Conservation (phyloP, 139 green algal genomes). For the Tetradesmus obliquus region DNA sequence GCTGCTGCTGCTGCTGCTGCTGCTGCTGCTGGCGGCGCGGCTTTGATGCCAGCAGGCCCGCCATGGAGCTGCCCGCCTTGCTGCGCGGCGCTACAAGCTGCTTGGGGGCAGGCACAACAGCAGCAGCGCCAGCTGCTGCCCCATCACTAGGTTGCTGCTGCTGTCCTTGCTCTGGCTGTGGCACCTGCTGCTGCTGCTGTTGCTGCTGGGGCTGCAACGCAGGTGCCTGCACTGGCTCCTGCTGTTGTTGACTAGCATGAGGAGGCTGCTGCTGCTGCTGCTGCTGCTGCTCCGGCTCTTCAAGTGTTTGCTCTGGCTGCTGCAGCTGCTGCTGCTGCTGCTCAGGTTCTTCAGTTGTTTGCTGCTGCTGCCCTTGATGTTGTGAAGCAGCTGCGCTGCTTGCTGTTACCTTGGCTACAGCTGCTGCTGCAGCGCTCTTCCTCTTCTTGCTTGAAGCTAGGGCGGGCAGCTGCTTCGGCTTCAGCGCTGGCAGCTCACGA, state of each 20-base stretch:
- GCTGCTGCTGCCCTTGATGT: neutral
- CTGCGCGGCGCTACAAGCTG: neutral
- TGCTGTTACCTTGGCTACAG: neutral
- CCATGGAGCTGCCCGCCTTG: slow-evolving; percentile 19
- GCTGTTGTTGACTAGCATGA: neutral
- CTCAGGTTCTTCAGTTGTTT: neutral
- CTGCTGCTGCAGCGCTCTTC: neutral
- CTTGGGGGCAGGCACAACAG: neutral
- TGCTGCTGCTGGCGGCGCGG: neutral
- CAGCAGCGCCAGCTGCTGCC: neutral
- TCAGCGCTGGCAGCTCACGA: neutral
- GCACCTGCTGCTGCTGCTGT: neutral
- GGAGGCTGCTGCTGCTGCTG: neutral
- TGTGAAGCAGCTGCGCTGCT: neutral
- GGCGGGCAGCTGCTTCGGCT: neutral
- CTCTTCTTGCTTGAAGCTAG: neutral
- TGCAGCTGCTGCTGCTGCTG: neutral
- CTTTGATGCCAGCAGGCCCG: slow-evolving; percentile 13
- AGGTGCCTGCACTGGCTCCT: neutral
- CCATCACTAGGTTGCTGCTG: neutral
- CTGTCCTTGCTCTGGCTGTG: neutral
- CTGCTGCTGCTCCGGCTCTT: neutral
- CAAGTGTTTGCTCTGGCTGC: neutral
- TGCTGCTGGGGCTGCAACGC: neutral
- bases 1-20: slow-evolving; percentile 9